A percentile compares a stretch with the other conserved stretches of the same genome.
Conservation (phyloP, 345 rosid genomes). For the Aquilaria yunnanensis region DNA sequence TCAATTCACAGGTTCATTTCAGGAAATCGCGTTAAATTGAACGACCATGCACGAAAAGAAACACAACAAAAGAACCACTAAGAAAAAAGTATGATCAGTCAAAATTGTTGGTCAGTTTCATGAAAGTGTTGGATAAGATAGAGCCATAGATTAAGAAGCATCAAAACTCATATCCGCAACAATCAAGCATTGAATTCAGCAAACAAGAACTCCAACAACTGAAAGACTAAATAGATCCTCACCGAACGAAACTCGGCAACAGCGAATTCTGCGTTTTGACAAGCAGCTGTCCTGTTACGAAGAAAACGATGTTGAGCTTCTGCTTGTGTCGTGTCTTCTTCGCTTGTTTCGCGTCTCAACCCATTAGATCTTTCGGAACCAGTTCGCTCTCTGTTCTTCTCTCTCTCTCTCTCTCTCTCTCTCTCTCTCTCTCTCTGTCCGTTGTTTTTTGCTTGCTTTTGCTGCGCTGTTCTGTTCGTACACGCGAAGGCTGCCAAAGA, state of each 20-base stretch:
- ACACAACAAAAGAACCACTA: slow-evolving; percentile 1
- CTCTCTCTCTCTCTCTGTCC: slow-evolving; percentile 11
- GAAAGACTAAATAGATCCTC: not conserved
- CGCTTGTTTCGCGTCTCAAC: slow-evolving; percentile 17
- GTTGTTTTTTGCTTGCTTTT: slow-evolving; percentile 20
- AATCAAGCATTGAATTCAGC: not conserved
- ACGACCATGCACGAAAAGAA: not conserved
- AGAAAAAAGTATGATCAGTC: not conserved
- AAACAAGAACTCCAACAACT: slow-evolving; percentile 13
- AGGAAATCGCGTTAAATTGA: not conserved
- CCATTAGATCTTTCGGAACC: slow-evolving; percentile 32
- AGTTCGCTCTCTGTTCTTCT: not conserved
- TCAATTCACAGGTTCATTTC: slow-evolving; percentile 1
- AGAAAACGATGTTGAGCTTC: not conserved
- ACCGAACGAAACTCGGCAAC: not conserved
- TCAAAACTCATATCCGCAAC: no score
- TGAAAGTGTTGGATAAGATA: not conserved
- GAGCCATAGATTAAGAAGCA: no score
- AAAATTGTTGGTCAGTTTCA: not conserved
- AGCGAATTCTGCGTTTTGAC: slow-evolving; percentile 1
- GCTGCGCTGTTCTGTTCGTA: slow-evolving; percentile 17
- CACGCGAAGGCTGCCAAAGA: slow-evolving; percentile 13
- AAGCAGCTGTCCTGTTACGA: not conserved
- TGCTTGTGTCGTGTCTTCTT: slow-evolving; percentile 8
- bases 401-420: slow-evolving; percentile 11